Evolutionary conservation across 148 eudicot genomes (phyloP), one percentile per base, ranked within the genome.

Genomic region (Gaultheria prostrata): DNA sequence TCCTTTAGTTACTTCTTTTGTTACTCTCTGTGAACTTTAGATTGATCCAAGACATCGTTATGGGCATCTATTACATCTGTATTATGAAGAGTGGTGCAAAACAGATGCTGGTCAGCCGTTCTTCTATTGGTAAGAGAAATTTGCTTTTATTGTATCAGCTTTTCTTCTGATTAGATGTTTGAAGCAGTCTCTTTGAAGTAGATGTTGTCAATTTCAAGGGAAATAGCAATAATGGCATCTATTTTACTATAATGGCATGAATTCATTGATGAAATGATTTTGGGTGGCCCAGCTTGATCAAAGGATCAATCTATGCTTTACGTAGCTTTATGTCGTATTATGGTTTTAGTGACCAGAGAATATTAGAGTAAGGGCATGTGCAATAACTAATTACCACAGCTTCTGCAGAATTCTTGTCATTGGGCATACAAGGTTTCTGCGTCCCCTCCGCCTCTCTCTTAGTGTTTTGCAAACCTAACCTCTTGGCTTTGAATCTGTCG

Each of bases 11-110:
- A 14, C 46, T 77, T 17, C 30, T 54, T 45, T 51, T 51, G 32
- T 77, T 69, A 18, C 48, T 61, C 8, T 73, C 7, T 81, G 15
- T 57, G n/a, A 20, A 83, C 77, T 87, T 77, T 83, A 96, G 98
- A 90, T 96, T 86, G 98, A 96, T 87, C 98, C 98, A 67, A 90
- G 97, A 86, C 98, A 96, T 85, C 97, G 98, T 45, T 96, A 96
- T 87, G 98, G 98, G 24, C 98, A 96, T 84, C 90, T 82, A 86
- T 90, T 96, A 90, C 97, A 94, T 87, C 24, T 87, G 28, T 96
- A 96, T 86, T 94, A 96, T 75, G 91, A 93, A n/a, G 93, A 87
- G 77, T 96, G 98, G 98, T 86, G 91, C 85, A 87, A 84, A 83
- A 86, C 92, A 12, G 91, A 85, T 80, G 89, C 95, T 73, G 97